Conservation (phyloP, 148 eudicot genomes). For the Suaeda aralocaspica region DNA sequence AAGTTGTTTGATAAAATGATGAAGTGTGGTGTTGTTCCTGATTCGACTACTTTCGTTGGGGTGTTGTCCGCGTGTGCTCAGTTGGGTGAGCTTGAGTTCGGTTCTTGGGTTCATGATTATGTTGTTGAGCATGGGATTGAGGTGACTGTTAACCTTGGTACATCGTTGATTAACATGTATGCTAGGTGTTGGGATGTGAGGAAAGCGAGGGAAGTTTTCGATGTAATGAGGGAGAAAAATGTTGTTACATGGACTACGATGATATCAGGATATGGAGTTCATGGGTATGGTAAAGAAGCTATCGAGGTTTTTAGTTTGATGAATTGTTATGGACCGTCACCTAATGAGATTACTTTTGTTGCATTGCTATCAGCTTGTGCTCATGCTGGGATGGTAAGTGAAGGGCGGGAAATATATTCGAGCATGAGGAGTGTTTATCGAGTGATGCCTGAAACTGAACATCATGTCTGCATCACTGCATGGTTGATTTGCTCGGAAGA, state of each 20-base stretch:
- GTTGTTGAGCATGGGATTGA: slow-evolving; percentile 21
- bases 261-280: slow-evolving; percentile 51
- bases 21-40: slow-evolving; percentile 35
- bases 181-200: slow-evolving; percentile 49
- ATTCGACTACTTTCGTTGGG: slow-evolving; percentile 47
- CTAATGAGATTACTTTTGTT: slow-evolving; percentile 51
- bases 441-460: slow-evolving; percentile 40
- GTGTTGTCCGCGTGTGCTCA: slow-evolving; percentile 59
- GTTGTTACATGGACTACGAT: slow-evolving; percentile 54
- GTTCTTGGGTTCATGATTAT: slow-evolving; percentile 46
- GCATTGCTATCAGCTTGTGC: slow-evolving; percentile 56
- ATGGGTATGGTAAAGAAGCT: slow-evolving; percentile 56
- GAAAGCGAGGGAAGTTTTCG: slow-evolving; percentile 49
- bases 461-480: slow-evolving; percentile 63
- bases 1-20: slow-evolving; percentile 45
- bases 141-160: slow-evolving; percentile 37
- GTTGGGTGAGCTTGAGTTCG: slow-evolving; percentile 47
- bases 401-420: slow-evolving; percentile 40
- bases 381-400: slow-evolving; percentile 50
- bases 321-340: slow-evolving; percentile 33
- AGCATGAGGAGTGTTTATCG: slow-evolving; percentile 36
- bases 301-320: slow-evolving; percentile 42
- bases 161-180: slow-evolving; percentile 52
- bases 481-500: slow-evolving; percentile 66
- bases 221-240: slow-evolving; percentile 34